Conservation (phyloP, 2,329 filamentous ascomycete species). For the Clarireedia paspali region DNA sequence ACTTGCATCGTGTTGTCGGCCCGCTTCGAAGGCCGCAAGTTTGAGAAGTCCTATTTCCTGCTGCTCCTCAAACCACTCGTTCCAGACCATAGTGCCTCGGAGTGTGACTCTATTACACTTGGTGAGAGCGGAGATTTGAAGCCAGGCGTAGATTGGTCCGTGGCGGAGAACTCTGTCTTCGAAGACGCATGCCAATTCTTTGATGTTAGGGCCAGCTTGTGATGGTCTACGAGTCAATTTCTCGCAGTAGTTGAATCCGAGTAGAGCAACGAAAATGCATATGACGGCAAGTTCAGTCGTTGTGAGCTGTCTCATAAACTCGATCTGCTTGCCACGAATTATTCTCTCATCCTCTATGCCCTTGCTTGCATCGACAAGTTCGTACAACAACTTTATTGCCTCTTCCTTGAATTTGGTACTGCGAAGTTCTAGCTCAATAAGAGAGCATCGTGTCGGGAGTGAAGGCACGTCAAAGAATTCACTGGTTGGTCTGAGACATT, state of each 20-base stretch:
- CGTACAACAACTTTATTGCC: background rate
- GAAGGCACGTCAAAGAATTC: background rate
- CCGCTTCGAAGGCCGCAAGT: background rate
- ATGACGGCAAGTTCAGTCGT: background rate
- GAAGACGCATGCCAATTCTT: background rate
- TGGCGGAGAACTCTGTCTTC: background rate
- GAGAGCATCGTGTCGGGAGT: background rate
- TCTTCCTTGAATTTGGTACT: background rate
- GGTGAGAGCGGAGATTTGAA: background rate
- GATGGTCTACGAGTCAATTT: background rate
- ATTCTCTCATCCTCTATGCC: background rate
- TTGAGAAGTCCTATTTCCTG: background rate
- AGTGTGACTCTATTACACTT: background rate
- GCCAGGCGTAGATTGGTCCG: conserved; percentile 1
- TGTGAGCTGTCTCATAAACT: background rate
- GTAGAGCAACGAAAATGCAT: background rate
- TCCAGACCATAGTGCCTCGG: background rate
- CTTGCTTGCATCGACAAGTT: background rate
- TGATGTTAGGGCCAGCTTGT: background rate
- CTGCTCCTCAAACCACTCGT: conserved; percentile 1
- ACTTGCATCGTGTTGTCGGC: background rate
- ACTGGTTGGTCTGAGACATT: background rate
- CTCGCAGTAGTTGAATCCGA: background rate
- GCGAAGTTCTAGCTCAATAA: background rate
- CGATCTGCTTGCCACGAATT: background rate